Conservation (phyloP, 2,329 filamentous ascomycete species). For the Fusarium albosuccineum region DNA sequence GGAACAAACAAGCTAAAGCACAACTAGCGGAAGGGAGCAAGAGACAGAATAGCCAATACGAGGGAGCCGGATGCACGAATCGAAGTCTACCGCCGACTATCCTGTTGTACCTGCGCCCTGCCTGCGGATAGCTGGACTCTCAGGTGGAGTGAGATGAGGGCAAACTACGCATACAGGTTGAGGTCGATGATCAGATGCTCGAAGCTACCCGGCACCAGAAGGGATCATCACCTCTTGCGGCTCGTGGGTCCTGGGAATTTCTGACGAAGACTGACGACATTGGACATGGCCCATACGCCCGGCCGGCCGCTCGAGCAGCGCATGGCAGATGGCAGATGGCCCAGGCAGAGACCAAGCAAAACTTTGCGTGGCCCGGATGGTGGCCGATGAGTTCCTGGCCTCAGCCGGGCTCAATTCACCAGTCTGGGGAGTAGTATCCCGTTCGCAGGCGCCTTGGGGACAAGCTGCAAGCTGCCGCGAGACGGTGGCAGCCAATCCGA, state of each 20-base stretch:
- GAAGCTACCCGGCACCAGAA: constrained; percentile 29
- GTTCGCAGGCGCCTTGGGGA: constrained; percentile 5
- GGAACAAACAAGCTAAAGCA: constrained; percentile 40
- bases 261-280: constrained; percentile 18
- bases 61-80: constrained; percentile 24
- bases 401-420: constrained; percentile 3
- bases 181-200: neutral
- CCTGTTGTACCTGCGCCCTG: constrained; percentile 25
- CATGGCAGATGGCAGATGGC: constrained; percentile 12
- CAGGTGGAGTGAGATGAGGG: neutral
- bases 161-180: neutral
- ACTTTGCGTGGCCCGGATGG: constrained; percentile 7
- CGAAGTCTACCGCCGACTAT: constrained; percentile 11
- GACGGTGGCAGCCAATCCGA: constrained; percentile 40
- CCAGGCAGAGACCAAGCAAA: neutral
- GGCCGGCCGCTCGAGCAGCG: neutral
- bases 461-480: constrained; percentile 24
- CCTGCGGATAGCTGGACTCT: neutral
- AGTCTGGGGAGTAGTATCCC: constrained; percentile 18
- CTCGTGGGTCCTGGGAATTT: constrained; percentile 9
- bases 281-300: constrained; percentile 3
- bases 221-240: constrained; percentile 10
- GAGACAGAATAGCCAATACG: constrained; percentile 24
- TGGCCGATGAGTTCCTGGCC: constrained; percentile 17
- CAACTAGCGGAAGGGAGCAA: constrained; percentile 31